Conservation (phyloP, 2,329 filamentous ascomycete species). For the Beauveria asiatica region DNA sequence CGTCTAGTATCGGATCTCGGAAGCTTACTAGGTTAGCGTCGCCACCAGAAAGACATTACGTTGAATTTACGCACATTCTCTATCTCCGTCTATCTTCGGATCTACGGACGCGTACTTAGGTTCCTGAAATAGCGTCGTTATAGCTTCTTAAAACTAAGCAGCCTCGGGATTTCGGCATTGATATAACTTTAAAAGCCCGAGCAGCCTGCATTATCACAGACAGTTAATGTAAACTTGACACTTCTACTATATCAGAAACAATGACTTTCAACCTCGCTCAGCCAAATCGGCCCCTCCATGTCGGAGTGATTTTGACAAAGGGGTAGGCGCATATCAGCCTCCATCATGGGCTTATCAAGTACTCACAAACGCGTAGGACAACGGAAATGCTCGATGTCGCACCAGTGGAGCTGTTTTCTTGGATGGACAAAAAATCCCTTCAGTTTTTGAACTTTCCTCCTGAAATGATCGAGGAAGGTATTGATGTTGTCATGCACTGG, state of each 20-base stretch:
- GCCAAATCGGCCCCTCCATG: background rate
- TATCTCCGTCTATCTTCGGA: background rate
- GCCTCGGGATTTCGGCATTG: background rate
- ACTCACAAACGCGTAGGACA: background rate
- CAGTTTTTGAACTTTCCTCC: background rate
- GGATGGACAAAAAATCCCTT: background rate
- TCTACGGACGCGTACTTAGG: background rate
- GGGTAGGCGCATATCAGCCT: background rate
- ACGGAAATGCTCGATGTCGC: background rate
- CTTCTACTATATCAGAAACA: background rate
- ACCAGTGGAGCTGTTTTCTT: background rate
- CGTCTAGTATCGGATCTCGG: too few species aligned
- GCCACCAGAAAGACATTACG: too few species aligned
- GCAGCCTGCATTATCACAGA: background rate
- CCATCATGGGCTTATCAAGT: background rate
- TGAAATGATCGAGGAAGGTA: background rate
- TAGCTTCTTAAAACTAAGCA: background rate
- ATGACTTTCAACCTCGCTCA: background rate
- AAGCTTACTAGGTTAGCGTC: too few species aligned
- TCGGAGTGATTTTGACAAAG: background rate
- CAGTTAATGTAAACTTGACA: background rate
- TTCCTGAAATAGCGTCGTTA: too few species aligned
- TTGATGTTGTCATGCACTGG: background rate
- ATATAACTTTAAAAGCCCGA: background rate
- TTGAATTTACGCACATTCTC: background rate